phyloP scores from a whole-genome alignment of 441 rosid genomes.

The Flueggea neowawraea region DNA sequence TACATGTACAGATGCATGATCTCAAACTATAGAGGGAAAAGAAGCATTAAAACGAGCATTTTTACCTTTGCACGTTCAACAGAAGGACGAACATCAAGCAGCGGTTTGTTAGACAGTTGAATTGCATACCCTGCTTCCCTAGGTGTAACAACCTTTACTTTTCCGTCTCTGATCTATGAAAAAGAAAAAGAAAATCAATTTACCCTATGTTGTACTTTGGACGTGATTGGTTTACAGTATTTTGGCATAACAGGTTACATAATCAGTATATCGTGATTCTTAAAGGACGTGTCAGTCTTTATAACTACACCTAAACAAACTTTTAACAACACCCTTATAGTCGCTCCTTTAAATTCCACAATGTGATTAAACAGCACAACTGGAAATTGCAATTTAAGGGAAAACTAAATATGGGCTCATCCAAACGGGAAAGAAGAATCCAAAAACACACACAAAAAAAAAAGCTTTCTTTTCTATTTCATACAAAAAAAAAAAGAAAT shows the following conservation, averaged over 20 bases:
- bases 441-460: neutral
- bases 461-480: too few relatives aligned
- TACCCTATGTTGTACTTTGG: neutral
- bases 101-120: conserved; percentile 75
- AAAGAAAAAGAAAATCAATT: neutral
- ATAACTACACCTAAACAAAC: too few relatives aligned
- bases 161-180: conserved; percentile 73
- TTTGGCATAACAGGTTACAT: too few relatives aligned
- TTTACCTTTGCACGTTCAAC: conserved; percentile 65
- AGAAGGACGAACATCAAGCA: conserved; percentile 88
- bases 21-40: conserved; percentile 1
- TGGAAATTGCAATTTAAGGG: too few relatives aligned
- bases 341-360: too few relatives aligned
- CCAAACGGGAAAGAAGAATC: too few relatives aligned
- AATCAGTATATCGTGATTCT: neutral
- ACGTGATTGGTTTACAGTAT: too few relatives aligned
- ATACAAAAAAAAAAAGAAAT: too few relatives aligned
- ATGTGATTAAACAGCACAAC: too few relatives aligned
- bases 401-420: too few relatives aligned
- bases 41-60: neutral
- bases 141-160: conserved; percentile 76
- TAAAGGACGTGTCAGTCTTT: too few relatives aligned
- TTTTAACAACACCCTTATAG: too few relatives aligned
- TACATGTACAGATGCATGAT: neutral
- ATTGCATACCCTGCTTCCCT: conserved; percentile 95